Evolutionary conservation across 2,329 filamentous ascomycete species (phyloP), one percentile per base, ranked within the genome.

Genomic region (Colletotrichum chlorophyti): DNA sequence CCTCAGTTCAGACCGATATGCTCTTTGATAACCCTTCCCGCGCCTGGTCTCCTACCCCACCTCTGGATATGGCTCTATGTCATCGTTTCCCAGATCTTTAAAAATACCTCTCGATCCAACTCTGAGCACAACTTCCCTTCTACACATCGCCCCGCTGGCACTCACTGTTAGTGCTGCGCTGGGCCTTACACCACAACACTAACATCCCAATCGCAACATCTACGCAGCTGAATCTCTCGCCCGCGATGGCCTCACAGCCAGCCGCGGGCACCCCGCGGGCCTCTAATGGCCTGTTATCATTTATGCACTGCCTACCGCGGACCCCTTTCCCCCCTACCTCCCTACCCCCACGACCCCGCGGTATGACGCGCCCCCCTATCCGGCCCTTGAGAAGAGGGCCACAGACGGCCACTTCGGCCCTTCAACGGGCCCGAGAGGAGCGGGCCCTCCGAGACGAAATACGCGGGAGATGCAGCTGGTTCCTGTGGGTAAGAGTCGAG

Each of bases 381-480:
- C 12, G 21, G 19, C 37, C 37, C 37, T 9, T 24, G 21, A 11
- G 37, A 41, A 24, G 19, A 26, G 17, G 37, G 10, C 37, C 12
- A 41, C 21, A 26, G 19, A 8, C 21, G 21, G 37, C 37, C 14
- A 24, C 37, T 24, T 6, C 37, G 10, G 21, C 21, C 37, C 21
- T 41, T 12, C 21, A 8, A 26, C n/a, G n/a, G n/a, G n/a, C n/a
- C n/a, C n/a, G n/a, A n/a, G n/a, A n/a, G n/a, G n/a, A n/a, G n/a
- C n/a, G n/a, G n/a, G n/a, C n/a, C n/a, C n/a, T n/a, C n/a, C n/a
- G n/a, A n/a, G n/a, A n/a, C n/a, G n/a, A 47, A 78, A 82, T 59
- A 72, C 52, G 2, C 66, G 72, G 1, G 76, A 78, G 68, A 79
- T 70, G 23, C 79, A 82, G 53, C 45, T 82, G 51, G 79, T 82